Base-by-base conservation (phyloP, 75 land plant genomes). In the Azolla pinnata region DNA sequence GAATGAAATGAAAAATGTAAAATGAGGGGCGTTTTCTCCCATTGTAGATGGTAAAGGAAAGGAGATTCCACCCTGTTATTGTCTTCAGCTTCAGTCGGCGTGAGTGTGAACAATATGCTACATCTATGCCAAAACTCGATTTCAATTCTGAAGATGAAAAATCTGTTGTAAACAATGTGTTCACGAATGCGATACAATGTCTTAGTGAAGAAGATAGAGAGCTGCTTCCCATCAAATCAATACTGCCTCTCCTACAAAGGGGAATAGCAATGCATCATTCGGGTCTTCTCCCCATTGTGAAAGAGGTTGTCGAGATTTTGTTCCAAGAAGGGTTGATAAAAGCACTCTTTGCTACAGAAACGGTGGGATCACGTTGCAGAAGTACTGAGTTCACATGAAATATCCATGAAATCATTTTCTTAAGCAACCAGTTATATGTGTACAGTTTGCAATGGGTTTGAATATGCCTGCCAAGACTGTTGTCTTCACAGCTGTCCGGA, bases 181-280 rank as follows among this genome's bases (percentile, higher is more conserved):
- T 87, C 35, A 33, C 30, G 25, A 87, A 71, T 76, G 92, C 85
- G 16, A 62, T 87, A 10, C 61, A 67, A 1, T 84, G 88, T 61
- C 70, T 87, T 54, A 79, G 57, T 74, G 92, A 87, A 59, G 92
- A 87, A 46, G 92, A 87, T 61, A 73, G 92, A 54, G 61, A 62
- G 45, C 78, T 87, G 31, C 78, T 80, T 53, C 74, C 81, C 3
- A 67, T 79, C 10, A 49, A 65, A 19, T 42, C 69, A 51, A 66
- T 79, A 57, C 44, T 79, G 31, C 81, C 81, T 28, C 65, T 79
- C 18, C 65, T 79, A n/a, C 62, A 66, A 51, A 67, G 69, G 24
- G 81, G 81, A 10, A 69, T 79, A 46, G 81, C 79, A 28, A 69
- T 79, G 42, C 81, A 79, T 58, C 81, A 79, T 60, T 79, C 81